Percentiles rank a stretch among this genome's conserved stretches.
Conservation (phyloP, 441 rosid genomes). For the Mallotus japonicus region DNA sequence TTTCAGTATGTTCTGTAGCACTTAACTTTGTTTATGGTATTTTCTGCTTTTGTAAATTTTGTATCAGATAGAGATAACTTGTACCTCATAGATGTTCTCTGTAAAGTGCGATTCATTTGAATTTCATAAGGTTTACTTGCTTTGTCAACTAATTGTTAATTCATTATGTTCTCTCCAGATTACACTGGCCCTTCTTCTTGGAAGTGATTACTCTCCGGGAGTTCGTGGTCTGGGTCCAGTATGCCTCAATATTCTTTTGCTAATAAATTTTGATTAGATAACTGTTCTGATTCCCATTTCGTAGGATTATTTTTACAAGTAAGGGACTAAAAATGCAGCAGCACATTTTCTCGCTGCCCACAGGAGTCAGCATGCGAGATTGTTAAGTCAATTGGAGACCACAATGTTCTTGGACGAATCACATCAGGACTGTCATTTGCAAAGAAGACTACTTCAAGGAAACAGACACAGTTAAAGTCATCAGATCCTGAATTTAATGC, state of each 20-base stretch:
- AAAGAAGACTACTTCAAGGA: slow-evolving; percentile 53
- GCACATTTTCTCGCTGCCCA: slow-evolving; percentile 14
- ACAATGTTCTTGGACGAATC: slow-evolving; percentile 53
- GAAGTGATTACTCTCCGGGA: slow-evolving; percentile 84
- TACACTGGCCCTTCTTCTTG: slow-evolving; percentile 79
- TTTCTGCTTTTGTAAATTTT: background rate
- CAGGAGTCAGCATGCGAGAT: slow-evolving; percentile 84
- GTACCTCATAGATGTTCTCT: background rate
- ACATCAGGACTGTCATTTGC: slow-evolving; percentile 50
- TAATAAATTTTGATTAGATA: slow-evolving; percentile 16
- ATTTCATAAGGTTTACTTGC: background rate
- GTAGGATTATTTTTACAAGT: background rate
- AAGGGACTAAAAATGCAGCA: slow-evolving; percentile 6
- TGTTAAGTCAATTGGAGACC: slow-evolving; percentile 68
- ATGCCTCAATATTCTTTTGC: slow-evolving; percentile 32
- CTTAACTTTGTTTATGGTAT: too few relatives aligned
- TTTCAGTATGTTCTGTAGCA: too few relatives aligned
- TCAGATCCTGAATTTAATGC: slow-evolving; percentile 24
- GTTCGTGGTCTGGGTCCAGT: slow-evolving; percentile 85
- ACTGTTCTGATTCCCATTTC: background rate
- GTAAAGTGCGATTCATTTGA: background rate
- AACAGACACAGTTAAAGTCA: slow-evolving; percentile 35
- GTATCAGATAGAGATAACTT: background rate
- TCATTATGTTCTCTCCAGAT: slow-evolving; percentile 46
- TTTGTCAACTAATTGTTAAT: slow-evolving; percentile 6